Conservation (phyloP, 768 basidiomycete genomes). For the Hygrophorus russula region DNA sequence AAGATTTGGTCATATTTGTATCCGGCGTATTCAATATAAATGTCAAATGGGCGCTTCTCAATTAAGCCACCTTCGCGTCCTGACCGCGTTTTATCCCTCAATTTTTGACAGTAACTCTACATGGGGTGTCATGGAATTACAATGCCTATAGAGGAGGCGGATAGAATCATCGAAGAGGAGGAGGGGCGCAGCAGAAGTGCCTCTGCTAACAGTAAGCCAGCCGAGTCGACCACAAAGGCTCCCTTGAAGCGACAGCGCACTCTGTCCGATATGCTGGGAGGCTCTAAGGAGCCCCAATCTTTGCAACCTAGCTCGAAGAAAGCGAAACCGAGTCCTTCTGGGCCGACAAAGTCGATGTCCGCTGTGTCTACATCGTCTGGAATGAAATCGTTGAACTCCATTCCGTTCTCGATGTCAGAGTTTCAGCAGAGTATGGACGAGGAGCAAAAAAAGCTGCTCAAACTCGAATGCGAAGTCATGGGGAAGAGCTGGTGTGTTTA, state of each 20-base stretch:
- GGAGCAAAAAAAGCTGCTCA: slow-evolving; percentile 45
- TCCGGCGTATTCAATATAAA: neutral
- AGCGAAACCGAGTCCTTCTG: slow-evolving; percentile 23
- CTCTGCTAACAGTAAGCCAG: slow-evolving; percentile 4
- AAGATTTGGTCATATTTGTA: neutral
- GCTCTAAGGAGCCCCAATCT: slow-evolving; percentile 18
- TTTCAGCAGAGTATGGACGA: slow-evolving; percentile 44
- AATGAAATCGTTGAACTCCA: slow-evolving; percentile 39
- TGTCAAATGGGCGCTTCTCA: neutral
- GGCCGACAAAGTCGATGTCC: slow-evolving; percentile 9
- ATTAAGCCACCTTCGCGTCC: slow-evolving; percentile 5
- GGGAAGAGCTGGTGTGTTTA: slow-evolving; percentile 54
- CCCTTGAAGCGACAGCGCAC: slow-evolving; percentile 48
- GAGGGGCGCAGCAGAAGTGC: slow-evolving; percentile 8
- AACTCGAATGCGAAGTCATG: slow-evolving; percentile 64
- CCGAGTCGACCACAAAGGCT: slow-evolving; percentile 8
- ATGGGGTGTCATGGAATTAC: slow-evolving; percentile 5
- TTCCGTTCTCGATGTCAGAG: slow-evolving; percentile 53
- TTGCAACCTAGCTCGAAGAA: slow-evolving; percentile 34
- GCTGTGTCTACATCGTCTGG: slow-evolving; percentile 9
- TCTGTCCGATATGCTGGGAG: slow-evolving; percentile 51
- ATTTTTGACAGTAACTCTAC: neutral
- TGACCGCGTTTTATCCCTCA: slow-evolving; percentile 1
- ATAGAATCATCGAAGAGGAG: too few species aligned
- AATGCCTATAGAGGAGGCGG: too few species aligned